Evolutionary conservation across 257 asterid species (phyloP).

Genomic region (Echites panduratus): DNA sequence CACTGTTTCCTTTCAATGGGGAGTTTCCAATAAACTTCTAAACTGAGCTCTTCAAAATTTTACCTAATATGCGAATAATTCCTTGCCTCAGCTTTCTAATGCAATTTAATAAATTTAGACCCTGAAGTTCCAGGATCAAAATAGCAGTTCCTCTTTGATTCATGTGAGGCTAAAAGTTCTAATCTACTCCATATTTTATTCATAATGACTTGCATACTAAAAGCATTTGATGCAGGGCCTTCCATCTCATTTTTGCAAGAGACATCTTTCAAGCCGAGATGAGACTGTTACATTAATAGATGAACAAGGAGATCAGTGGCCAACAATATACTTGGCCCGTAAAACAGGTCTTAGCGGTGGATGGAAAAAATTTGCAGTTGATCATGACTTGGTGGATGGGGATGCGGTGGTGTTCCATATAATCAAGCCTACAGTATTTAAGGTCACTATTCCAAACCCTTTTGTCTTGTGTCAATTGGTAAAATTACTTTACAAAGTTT

Average conservation of each 20-base stretch:
- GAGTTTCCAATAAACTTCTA: neutral
- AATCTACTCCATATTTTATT: neutral
- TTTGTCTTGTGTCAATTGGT: neutral
- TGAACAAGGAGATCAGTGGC: constrained; percentile 69
- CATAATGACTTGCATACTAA: neutral
- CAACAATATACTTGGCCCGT: constrained; percentile 54
- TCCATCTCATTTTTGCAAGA: constrained; percentile 52
- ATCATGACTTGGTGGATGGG: constrained; percentile 78
- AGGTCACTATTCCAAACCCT: constrained; percentile 29
- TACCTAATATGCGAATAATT: too few species aligned
- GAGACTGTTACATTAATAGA: constrained; percentile 52
- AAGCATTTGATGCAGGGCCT: constrained; percentile 59
- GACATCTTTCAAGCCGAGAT: constrained; percentile 49
- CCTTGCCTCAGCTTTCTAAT: neutral
- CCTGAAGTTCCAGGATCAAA: neutral
- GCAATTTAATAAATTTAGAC: neutral
- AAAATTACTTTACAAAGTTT: too few species aligned
- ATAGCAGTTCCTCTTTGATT: neutral
- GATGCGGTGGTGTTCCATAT: constrained; percentile 76
- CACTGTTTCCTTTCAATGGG: neutral
- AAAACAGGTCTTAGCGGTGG: constrained; percentile 90
- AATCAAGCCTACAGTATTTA: constrained; percentile 44
- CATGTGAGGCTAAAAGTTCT: neutral
- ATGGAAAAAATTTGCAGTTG: constrained; percentile 79
- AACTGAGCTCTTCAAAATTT: neutral